Conservation (phyloP, 1,139 yeast genomes). For the Saccharomycopsis hybrid region DNA sequence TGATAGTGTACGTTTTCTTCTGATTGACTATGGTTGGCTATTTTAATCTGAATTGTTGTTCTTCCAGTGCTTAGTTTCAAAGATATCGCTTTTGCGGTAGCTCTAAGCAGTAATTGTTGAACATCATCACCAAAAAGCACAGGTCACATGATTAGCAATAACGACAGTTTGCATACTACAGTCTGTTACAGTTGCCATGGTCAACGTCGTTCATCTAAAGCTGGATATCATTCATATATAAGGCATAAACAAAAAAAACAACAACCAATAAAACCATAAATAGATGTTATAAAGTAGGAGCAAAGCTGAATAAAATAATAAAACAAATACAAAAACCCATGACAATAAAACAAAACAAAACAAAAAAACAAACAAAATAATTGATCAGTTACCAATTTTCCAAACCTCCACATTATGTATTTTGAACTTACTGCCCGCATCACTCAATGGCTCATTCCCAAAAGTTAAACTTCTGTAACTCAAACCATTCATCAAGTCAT, state of each 20-base stretch:
- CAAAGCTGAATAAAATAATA: background rate
- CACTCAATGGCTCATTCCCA: constrained; percentile 77
- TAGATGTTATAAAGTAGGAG: background rate
- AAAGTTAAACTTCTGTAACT: constrained; percentile 76
- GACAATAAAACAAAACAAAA: background rate
- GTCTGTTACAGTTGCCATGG: too few relatives aligned
- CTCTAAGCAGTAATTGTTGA: too few relatives aligned
- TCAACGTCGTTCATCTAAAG: too few relatives aligned
- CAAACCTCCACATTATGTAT: constrained; percentile 81
- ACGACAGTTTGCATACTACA: too few relatives aligned
- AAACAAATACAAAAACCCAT: background rate
- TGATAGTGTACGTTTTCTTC: background rate
- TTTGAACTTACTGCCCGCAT: constrained; percentile 56
- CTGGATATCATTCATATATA: too few relatives aligned
- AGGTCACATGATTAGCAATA: too few relatives aligned
- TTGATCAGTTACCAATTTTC: constrained; percentile 46
- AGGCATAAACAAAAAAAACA: background rate
- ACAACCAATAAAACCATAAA: background rate
- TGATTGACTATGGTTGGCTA: too few relatives aligned
- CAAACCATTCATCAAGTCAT: constrained; percentile 66
- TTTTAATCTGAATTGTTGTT: too few relatives aligned
- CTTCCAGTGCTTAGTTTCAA: too few relatives aligned
- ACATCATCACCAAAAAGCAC: too few relatives aligned
- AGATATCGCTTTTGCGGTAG: too few relatives aligned
- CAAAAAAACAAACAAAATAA: background rate